A percentile compares a stretch with the other conserved stretches of the same genome.
These are phyloP conservation scores for Iris pallida DNA, from an alignment of 116 monocot species.

Conservation along the genomic window DNA sequence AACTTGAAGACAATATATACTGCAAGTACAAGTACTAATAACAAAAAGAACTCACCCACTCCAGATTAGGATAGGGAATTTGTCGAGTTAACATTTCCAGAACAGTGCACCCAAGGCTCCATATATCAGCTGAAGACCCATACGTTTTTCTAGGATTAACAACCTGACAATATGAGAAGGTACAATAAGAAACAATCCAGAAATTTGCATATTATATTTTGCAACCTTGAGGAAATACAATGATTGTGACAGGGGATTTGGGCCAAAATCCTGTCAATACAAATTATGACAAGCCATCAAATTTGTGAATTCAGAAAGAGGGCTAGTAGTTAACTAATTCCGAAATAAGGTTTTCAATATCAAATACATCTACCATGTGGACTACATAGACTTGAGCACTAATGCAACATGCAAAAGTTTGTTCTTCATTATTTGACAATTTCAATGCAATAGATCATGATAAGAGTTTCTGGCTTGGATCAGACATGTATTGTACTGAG, in stretches of 20 bases:
- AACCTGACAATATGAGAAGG: constrained; percentile 37
- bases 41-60: constrained; percentile 66
- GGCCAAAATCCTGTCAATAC: too few species aligned
- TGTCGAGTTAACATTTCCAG: constrained; percentile 77
- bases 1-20: not conserved
- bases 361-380: too few species aligned
- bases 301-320: too few species aligned
- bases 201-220: not conserved
- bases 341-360: too few species aligned
- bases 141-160: constrained; percentile 53
- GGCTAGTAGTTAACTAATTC: too few species aligned
- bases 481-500: too few species aligned
- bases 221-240: not conserved
- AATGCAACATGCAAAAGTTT: too few species aligned
- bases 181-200: not conserved
- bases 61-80: constrained; percentile 68
- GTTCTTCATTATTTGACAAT: too few species aligned
- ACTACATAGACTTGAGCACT: too few species aligned
- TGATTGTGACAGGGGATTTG: not conserved
- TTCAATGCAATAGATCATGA: too few species aligned
- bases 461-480: too few species aligned
- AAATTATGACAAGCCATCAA: too few species aligned
- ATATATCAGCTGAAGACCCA: constrained; percentile 86
- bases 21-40: not conserved
- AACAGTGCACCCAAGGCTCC: constrained; percentile 94